A percentile compares a stretch with the other conserved stretches of the same genome.
phyloP scores from a whole-genome alignment of 108 stramenopile species.

The Nitzschia sp. region DNA sequence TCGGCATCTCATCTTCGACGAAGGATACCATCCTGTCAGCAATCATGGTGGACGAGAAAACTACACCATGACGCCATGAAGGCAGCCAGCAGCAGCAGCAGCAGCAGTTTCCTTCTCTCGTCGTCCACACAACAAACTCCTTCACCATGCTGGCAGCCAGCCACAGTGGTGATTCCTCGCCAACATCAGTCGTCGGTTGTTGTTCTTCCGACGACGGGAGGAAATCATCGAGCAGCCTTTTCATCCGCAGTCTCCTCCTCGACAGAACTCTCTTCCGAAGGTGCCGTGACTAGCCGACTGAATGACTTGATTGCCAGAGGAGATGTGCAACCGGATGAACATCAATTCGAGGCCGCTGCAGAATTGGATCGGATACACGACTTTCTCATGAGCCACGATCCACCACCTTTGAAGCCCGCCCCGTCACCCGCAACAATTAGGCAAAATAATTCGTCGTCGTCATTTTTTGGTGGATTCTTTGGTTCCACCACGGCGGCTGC shows the following conservation, averaged over 20 bases:
- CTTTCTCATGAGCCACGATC: conserved; percentile 36
- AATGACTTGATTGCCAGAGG: conserved; percentile 39
- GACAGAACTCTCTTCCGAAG: neutral
- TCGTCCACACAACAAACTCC: no score
- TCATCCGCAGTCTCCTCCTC: neutral
- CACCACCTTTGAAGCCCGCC: neutral
- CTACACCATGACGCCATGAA: no score
- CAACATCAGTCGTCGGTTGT: no score
- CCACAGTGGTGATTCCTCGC: no score
- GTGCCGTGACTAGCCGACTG: conserved; percentile 16
- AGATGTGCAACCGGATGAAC: conserved; percentile 48
- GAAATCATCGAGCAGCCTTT: no score
- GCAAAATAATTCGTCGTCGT: neutral
- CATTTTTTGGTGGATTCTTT: conserved; percentile 27
- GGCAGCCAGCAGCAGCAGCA: no score
- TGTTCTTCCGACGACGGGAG: no score
- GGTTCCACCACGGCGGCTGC: conserved; percentile 4
- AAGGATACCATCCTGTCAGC: no score
- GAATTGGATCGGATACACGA: conserved; percentile 69
- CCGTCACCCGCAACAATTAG: neutral
- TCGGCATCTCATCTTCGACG: no score
- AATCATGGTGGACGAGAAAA: no score
- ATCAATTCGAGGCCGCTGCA: conserved; percentile 58
- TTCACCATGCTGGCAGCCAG: no score
- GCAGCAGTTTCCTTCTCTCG: no score